Conservation (phyloP, 2,329 filamentous ascomycete species). For the Aspergillus ruber region DNA sequence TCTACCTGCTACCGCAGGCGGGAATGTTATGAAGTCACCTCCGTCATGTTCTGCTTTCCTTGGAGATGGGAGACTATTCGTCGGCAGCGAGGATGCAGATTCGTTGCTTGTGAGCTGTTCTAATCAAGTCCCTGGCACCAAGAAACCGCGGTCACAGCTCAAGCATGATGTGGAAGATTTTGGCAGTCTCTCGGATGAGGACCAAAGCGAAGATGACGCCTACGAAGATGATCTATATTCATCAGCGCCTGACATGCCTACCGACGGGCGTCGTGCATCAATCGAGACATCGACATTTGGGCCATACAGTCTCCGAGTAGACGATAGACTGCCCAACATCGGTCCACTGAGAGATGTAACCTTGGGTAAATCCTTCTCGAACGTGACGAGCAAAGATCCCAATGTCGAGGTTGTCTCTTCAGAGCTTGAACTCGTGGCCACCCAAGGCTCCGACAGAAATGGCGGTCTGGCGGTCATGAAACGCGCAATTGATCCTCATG, state of each 20-base stretch:
- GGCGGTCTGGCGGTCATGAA: conserved; percentile 70
- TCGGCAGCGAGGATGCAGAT: conserved; percentile 78
- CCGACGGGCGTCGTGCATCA: conserved; percentile 10
- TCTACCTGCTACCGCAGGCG: conserved; percentile 58
- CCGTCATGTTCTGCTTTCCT: conserved; percentile 66
- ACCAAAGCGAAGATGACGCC: conserved; percentile 53
- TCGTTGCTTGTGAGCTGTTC: conserved; percentile 77
- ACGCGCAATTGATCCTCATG: conserved; percentile 66
- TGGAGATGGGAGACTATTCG: conserved; percentile 64
- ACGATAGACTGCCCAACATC: conserved; percentile 70
- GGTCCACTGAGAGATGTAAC: conserved; percentile 73
- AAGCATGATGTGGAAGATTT: conserved; percentile 46
- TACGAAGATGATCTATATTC: conserved; percentile 50
- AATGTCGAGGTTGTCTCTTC: conserved; percentile 31
- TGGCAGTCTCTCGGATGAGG: conserved; percentile 53
- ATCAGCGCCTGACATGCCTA: conserved; percentile 19
- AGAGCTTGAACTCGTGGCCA: conserved; percentile 48
- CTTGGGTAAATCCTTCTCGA: conserved; percentile 53
- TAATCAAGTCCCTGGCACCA: conserved; percentile 54
- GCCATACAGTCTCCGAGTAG: conserved; percentile 66
- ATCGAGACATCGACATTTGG: conserved; percentile 27
- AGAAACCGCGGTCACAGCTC: conserved; percentile 54
- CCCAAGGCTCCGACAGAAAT: conserved; percentile 51
- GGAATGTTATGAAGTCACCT: conserved; percentile 53
- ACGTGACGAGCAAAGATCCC: conserved; percentile 42